Evolutionary conservation across 176 grass and related monocot species (phyloP).

Genomic region (Carex myosuroides): DNA sequence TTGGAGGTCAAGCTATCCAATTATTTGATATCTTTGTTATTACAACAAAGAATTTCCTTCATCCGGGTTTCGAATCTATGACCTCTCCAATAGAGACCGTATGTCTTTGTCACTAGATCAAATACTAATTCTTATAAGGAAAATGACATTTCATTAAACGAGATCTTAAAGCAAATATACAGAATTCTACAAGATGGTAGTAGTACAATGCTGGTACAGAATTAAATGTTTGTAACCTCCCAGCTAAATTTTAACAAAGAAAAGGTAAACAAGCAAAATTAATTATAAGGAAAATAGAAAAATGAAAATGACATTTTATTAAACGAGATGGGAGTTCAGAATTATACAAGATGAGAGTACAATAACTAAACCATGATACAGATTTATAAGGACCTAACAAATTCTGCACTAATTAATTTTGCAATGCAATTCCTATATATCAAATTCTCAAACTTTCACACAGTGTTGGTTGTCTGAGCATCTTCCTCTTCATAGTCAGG

Average conservation of each 20-base stretch:
- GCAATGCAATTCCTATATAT: not conserved
- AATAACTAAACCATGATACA: constrained; percentile 4
- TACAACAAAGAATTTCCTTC: no score
- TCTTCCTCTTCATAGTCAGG: constrained; percentile 15
- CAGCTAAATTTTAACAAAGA: no score
- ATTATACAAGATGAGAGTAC: not conserved
- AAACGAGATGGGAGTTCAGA: not conserved
- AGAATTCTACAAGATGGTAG: not conserved
- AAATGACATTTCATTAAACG: not conserved
- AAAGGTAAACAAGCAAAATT: no score
- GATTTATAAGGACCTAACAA: not conserved
- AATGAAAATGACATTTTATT: not conserved
- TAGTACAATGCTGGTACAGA: not conserved
- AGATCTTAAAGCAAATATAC: not conserved
- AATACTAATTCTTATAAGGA: not conserved
- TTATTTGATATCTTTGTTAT: no score
- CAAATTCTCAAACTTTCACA: not conserved
- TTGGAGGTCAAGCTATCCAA: no score
- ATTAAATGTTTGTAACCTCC: not conserved
- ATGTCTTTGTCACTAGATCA: no score
- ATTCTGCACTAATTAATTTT: not conserved
- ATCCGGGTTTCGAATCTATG: no score
- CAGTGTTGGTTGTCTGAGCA: not conserved
- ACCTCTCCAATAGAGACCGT: no score
- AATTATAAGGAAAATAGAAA: no score